These are phyloP conservation scores for Neoboletus subvelutipes DNA, from an alignment of 768 basidiomycete genomes.

Conservation along the genomic window DNA sequence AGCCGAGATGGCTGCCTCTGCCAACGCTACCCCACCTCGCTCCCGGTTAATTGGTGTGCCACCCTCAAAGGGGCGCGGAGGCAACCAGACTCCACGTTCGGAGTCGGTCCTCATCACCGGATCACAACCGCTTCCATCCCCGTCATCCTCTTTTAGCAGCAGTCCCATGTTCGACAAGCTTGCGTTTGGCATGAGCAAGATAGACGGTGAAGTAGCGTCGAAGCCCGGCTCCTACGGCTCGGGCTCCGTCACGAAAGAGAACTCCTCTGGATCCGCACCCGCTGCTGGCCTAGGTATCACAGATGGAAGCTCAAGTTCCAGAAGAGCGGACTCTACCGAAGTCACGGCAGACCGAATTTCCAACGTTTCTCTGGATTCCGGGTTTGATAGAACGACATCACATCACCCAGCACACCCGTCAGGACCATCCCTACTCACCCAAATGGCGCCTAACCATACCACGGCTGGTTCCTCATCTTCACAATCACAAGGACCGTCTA, in stretches of 20 bases:
- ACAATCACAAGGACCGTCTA: conserved; percentile 28
- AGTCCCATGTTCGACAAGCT: conserved; percentile 83
- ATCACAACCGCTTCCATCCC: conserved; percentile 89
- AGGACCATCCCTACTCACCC: conserved; percentile 74
- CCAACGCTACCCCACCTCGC: conserved; percentile 33
- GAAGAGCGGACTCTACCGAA: conserved; percentile 40
- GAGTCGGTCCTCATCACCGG: conserved; percentile 87
- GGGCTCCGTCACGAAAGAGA: conserved; percentile 24
- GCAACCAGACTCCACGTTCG: conserved; percentile 90
- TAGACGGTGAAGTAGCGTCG: conserved; percentile 50
- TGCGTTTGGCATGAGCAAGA: conserved; percentile 91
- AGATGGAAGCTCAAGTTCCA: conserved; percentile 16
- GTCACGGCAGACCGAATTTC: conserved; percentile 51
- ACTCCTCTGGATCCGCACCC: conserved; percentile 18
- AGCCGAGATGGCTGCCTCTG: conserved; percentile 62
- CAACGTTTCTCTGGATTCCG: conserved; percentile 43
- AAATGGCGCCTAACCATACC: conserved; percentile 51
- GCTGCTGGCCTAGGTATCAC: conserved; percentile 2
- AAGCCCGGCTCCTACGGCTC: conserved; percentile 36
- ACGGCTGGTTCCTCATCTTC: conserved; percentile 23
- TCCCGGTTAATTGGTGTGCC: conserved; percentile 90
- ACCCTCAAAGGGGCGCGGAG: conserved; percentile 87
- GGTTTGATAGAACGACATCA: conserved; percentile 39
- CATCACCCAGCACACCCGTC: conserved; percentile 38
- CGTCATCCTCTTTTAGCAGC: conserved; percentile 66